Evolutionary conservation across 805 yeast species (phyloP), one percentile per base, ranked within the genome.

Genomic region (Zygosaccharomyces siamensis): DNA sequence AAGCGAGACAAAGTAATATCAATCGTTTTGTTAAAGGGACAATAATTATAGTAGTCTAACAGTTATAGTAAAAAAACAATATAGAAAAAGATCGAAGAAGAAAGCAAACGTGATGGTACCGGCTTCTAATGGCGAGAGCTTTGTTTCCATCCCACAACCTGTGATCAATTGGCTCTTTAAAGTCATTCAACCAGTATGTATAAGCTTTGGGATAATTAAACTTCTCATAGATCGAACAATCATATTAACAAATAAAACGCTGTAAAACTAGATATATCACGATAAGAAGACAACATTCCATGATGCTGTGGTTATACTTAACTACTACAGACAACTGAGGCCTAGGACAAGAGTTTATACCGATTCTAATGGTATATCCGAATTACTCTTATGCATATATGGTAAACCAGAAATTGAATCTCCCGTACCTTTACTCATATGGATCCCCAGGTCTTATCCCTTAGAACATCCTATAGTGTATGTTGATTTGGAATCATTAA

Each of bases 381-480:
- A 75, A 18, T 71, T 89, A 16, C 69, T 89, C 43, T 69, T 89
- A 8, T 81, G 82, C 51, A 52, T 90, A 1, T 75, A 75, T 55
- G 96, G 96, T 0, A 67, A 74, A 0, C 48, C 57, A 0, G 56
- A 58, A 8, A n/a, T 36, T 23, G 39, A 43, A 0, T 70, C 73
- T 53, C 66, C 69, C n/a, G 67, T 78, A 14, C 90, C 89, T 0
- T 58, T 89, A 10, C 81, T 80, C 46, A 64, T 89, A 4, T 89
- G 96, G 95, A 59, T 90, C 4, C 95, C 96, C 0, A 73, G 75
- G 24, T 71, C 73, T 21, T 89, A 86, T 55, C 96, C 97, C 0
- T 56, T 59, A n/a, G 71, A 68, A 2, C 74, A 83, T 1, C 97
- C 97, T 0, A 57, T 80, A n/a, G 75, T 80, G 0, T 85, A 73